Conservation (phyloP, 257 asterid species). For the Handroanthus guayacan region DNA sequence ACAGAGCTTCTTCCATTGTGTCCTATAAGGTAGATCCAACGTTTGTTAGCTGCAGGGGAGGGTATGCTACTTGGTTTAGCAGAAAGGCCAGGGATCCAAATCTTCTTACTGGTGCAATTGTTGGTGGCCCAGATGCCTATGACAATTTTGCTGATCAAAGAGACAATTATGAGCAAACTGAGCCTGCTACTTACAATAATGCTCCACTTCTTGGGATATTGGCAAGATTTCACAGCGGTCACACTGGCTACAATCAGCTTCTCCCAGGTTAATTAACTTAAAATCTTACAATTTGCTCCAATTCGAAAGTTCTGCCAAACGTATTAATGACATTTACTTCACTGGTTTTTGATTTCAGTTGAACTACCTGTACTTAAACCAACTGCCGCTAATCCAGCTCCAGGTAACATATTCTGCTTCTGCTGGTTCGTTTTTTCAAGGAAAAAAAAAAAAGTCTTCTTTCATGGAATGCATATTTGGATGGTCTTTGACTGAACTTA, state of each 20-base stretch:
- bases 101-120: constrained; percentile 55
- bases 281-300: not conserved
- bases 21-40: constrained; percentile 48
- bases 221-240: constrained; percentile 50
- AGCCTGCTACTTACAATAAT: constrained; percentile 57
- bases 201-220: constrained; percentile 57
- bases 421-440: not conserved
- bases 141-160: constrained; percentile 56
- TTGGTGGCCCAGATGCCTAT: constrained; percentile 61
- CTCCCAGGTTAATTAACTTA: constrained; percentile 42
- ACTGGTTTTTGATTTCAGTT: constrained; percentile 28
- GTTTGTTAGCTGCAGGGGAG: constrained; percentile 58
- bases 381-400: constrained; percentile 17
- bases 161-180: constrained; percentile 50
- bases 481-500: too few species aligned
- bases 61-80: constrained; percentile 49
- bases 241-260: constrained; percentile 48
- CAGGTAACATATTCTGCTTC: constrained; percentile 38
- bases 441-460: not conserved
- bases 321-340: not conserved
- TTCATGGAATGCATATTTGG: not conserved
- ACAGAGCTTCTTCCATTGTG: constrained; percentile 57
- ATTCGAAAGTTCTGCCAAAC: not conserved
- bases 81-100: constrained; percentile 50
- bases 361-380: constrained; percentile 45